Conservation (phyloP, 352 stramenopile genomes). For the Aphanomyces stellatus region DNA sequence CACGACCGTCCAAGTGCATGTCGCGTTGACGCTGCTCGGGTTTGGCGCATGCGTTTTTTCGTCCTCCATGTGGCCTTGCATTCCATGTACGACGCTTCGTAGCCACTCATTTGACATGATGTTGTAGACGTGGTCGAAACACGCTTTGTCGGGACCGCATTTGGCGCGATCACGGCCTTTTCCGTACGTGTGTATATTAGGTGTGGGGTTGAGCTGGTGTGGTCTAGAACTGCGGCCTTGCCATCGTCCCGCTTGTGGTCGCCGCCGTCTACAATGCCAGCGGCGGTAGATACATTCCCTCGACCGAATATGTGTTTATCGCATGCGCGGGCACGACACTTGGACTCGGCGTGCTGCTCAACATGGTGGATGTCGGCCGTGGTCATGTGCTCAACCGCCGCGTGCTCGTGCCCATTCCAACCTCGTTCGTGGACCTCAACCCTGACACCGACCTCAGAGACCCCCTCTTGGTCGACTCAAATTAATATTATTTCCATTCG, state of each 20-base stretch:
- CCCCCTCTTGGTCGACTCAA: neutral
- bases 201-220: neutral
- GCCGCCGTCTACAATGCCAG: conserved; percentile 1
- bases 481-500: conserved; percentile 12
- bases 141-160: conserved; percentile 8
- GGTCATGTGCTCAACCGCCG: neutral
- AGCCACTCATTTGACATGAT: neutral
- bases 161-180: conserved; percentile 13
- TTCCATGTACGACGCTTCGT: conserved; percentile 1
- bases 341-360: neutral
- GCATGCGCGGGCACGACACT: neutral
- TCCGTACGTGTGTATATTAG: neutral
- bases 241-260: conserved; percentile 11
- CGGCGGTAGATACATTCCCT: conserved; percentile 9
- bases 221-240: conserved; percentile 12
- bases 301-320: conserved; percentile 1
- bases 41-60: conserved; percentile 9
- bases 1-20: neutral
- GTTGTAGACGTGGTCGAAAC: conserved; percentile 13
- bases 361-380: neutral
- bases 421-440: neutral
- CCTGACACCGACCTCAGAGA: neutral
- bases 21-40: neutral
- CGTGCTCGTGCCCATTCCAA: neutral
- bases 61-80: conserved; percentile 10